Evolutionary conservation across 129 eudicot genomes (phyloP).

Genomic region (Centrapalus pauciflorus): DNA sequence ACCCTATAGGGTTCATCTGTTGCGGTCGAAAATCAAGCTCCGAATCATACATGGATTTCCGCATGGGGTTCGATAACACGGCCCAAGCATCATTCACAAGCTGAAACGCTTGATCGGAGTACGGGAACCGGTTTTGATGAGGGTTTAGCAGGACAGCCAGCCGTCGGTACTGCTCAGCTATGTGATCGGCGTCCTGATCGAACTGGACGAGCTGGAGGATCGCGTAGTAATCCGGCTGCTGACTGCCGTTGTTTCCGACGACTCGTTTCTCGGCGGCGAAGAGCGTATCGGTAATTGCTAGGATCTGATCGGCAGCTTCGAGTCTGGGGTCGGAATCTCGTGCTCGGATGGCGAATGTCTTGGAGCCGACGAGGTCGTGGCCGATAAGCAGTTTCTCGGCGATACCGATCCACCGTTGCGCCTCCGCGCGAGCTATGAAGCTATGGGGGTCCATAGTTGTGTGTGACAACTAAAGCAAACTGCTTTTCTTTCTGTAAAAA

Average conservation of each 20-base stretch:
- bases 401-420: constrained; percentile 73
- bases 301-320: constrained; percentile 65
- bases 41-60: constrained; percentile 66
- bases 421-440: constrained; percentile 63
- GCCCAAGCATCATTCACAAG: constrained; percentile 74
- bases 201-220: constrained; percentile 59
- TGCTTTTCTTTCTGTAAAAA: too few relatives aligned
- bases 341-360: constrained; percentile 85
- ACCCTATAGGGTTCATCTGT: constrained; percentile 27
- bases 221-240: constrained; percentile 60
- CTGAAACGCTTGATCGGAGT: constrained; percentile 67
- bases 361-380: constrained; percentile 72
- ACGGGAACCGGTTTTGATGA: constrained; percentile 18
- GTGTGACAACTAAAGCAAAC: too few relatives aligned
- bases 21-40: constrained; percentile 42
- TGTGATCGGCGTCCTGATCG: constrained; percentile 50
- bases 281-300: constrained; percentile 73
- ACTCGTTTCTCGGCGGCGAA: constrained; percentile 68
- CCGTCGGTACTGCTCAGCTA: constrained; percentile 57
- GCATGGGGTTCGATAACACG: constrained; percentile 59
- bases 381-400: constrained; percentile 72
- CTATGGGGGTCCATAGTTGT: constrained; percentile 63
- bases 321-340: constrained; percentile 80
- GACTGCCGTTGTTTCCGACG: constrained; percentile 22
- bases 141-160: constrained; percentile 42